Evolutionary conservation across 345 rosid genomes (phyloP).

Genomic region (Noccaea caerulescens): DNA sequence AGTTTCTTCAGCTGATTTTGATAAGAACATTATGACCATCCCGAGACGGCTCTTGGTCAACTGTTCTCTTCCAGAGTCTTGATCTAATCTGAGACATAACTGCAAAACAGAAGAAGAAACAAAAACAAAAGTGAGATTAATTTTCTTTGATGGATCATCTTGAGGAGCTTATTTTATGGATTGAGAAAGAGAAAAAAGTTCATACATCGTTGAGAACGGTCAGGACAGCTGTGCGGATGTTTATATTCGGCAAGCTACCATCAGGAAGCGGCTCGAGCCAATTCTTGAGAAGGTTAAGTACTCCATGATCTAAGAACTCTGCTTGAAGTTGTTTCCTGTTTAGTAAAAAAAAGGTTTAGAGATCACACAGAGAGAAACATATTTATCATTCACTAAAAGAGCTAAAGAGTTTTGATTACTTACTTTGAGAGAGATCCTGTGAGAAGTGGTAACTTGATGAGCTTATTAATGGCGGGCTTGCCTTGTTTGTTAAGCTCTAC

Average conservation of each 20-base stretch:
- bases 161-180: background rate
- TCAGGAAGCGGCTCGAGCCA: conserved; percentile 99
- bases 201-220: conserved; percentile 68
- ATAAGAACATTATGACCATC: conserved; percentile 88
- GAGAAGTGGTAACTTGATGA: conserved; percentile 76
- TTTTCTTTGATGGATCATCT: background rate
- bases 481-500: conserved; percentile 66
- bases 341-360: background rate
- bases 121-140: background rate
- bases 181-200: conserved; percentile 4
- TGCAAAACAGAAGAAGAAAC: conserved; percentile 40
- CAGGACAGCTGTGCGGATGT: conserved; percentile 76
- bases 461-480: conserved; percentile 83
- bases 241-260: conserved; percentile 88
- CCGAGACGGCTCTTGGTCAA: conserved; percentile 88
- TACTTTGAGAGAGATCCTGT: conserved; percentile 70
- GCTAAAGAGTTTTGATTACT: conserved; percentile 1
- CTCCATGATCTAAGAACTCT: conserved; percentile 88
- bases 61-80: conserved; percentile 70
- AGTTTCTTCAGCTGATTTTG: conserved; percentile 91
- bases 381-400: background rate
- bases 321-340: conserved; percentile 69
- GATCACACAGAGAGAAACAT: background rate
- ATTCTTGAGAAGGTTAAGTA: conserved; percentile 68
- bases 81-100: conserved; percentile 71